A percentile compares a stretch with the other conserved stretches of the same genome.
phyloP scores from a whole-genome alignment of 1,284 basidiomycete species.

The Moesziomyces globuligerus region DNA sequence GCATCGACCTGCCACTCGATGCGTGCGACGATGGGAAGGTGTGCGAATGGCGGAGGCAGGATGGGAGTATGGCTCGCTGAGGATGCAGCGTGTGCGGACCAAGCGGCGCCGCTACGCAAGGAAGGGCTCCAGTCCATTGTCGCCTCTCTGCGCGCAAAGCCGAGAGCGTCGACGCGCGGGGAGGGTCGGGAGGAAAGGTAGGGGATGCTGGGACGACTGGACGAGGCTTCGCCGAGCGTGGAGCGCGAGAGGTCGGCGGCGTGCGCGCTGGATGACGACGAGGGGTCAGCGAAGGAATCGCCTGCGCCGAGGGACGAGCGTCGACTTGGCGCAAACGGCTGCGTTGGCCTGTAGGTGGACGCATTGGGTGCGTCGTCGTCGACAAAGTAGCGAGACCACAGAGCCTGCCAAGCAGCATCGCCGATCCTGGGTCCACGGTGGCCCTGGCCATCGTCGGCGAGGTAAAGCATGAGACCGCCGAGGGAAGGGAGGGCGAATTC shows the following conservation, averaged over 20 bases:
- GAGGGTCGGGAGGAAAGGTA: constrained; percentile 25
- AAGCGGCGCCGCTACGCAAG: constrained; percentile 18
- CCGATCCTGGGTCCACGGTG: constrained; percentile 62
- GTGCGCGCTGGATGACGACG: constrained; percentile 5
- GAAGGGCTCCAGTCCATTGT: constrained; percentile 33
- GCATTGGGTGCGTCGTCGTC: constrained; percentile 35
- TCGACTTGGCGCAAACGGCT: constrained; percentile 17
- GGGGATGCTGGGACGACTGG: constrained; percentile 19
- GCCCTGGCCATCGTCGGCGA: constrained; percentile 61
- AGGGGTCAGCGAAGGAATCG: constrained; percentile 15
- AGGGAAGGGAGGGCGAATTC: constrained; percentile 64
- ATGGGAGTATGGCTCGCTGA: constrained; percentile 4
- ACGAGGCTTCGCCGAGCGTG: constrained; percentile 15
- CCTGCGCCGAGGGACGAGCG: constrained; percentile 9
- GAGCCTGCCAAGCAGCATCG: constrained; percentile 59
- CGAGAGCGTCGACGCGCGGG: constrained; percentile 18
- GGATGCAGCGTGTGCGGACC: constrained; percentile 18
- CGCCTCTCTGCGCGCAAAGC: constrained; percentile 15
- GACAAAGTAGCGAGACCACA: constrained; percentile 61
- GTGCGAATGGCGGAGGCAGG: constrained; percentile 13
- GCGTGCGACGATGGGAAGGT: constrained; percentile 60
- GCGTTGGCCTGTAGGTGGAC: constrained; percentile 8
- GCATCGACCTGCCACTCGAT: constrained; percentile 64
- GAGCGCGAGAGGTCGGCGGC: constrained; percentile 24
- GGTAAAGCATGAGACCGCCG: constrained; percentile 60